phyloP scores from a whole-genome alignment of 495 filamentous ascomycete species.

The Penicillium antarcticum region DNA sequence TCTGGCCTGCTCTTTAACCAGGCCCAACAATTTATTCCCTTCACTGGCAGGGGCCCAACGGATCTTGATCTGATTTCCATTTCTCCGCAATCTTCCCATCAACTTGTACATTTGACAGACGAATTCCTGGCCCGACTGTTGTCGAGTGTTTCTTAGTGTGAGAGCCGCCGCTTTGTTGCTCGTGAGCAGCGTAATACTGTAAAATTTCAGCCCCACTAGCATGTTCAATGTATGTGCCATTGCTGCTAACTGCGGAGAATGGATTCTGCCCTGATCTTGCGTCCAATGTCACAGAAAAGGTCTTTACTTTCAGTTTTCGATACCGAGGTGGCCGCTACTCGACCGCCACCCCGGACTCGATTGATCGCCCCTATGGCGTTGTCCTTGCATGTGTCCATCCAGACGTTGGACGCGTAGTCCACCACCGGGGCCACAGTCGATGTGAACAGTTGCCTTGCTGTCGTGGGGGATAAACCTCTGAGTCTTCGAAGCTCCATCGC shows the following conservation, averaged over 20 bases:
- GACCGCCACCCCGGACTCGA: too few relatives aligned
- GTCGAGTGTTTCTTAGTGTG: too few relatives aligned
- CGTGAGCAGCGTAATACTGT: too few relatives aligned
- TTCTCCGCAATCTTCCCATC: slow-evolving; percentile 11
- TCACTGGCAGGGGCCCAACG: slow-evolving; percentile 10
- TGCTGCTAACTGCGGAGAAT: too few relatives aligned
- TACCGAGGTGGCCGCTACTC: too few relatives aligned
- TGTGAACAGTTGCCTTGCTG: slow-evolving; percentile 27
- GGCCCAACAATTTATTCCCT: slow-evolving; percentile 14
- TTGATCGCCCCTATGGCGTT: slow-evolving; percentile 16
- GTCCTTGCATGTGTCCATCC: slow-evolving; percentile 22
- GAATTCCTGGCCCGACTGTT: too few relatives aligned
- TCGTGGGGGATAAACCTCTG: slow-evolving; percentile 21
- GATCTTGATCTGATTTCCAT: slow-evolving; percentile 10
- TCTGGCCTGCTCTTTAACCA: slow-evolving; percentile 20
- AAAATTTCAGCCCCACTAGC: too few relatives aligned
- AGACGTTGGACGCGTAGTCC: slow-evolving; percentile 35
- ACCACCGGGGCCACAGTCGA: slow-evolving; percentile 25
- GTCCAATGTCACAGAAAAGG: too few relatives aligned
- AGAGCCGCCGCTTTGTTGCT: too few relatives aligned
- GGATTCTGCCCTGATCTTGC: too few relatives aligned
- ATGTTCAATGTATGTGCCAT: too few relatives aligned
- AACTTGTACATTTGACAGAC: slow-evolving; percentile 14
- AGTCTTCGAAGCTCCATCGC: slow-evolving; percentile 30
- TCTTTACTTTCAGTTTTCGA: too few relatives aligned